Evolutionary conservation across 768 basidiomycete species (phyloP).

Genomic region (Lactifluus rugatus): DNA sequence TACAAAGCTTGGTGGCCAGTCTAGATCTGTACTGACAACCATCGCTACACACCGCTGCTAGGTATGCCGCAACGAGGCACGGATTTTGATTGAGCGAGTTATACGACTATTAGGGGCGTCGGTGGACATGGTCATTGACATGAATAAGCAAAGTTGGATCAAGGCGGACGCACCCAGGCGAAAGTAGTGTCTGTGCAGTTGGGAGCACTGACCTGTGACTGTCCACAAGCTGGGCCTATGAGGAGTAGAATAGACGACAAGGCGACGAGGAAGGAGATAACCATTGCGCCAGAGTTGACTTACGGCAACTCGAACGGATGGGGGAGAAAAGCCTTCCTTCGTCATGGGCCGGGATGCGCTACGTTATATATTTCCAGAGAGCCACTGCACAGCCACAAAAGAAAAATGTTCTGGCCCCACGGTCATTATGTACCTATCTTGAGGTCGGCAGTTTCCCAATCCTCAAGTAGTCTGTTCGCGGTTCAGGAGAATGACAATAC

Average conservation of each 20-base stretch:
- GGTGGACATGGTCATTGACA: background rate
- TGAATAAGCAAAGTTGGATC: background rate
- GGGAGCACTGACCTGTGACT: background rate
- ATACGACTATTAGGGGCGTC: background rate
- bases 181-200: background rate
- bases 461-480: background rate
- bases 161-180: slow-evolving; percentile 12
- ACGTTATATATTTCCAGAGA: background rate
- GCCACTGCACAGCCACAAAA: background rate
- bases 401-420: background rate
- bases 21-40: background rate
- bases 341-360: background rate
- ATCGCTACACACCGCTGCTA: slow-evolving; percentile 1
- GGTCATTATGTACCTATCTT: background rate
- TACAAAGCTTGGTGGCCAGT: background rate
- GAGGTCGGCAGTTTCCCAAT: background rate
- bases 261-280: background rate
- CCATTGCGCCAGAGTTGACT: background rate
- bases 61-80: slow-evolving; percentile 4
- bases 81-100: slow-evolving; percentile 12
- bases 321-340: too few relatives aligned
- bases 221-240: background rate
- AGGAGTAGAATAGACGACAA: background rate
- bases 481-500: background rate
- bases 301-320: background rate